A percentile compares a stretch with the other conserved stretches of the same genome.
Conservation (phyloP, 805 yeast genomes). For the Saturnispora ahearnii region DNA sequence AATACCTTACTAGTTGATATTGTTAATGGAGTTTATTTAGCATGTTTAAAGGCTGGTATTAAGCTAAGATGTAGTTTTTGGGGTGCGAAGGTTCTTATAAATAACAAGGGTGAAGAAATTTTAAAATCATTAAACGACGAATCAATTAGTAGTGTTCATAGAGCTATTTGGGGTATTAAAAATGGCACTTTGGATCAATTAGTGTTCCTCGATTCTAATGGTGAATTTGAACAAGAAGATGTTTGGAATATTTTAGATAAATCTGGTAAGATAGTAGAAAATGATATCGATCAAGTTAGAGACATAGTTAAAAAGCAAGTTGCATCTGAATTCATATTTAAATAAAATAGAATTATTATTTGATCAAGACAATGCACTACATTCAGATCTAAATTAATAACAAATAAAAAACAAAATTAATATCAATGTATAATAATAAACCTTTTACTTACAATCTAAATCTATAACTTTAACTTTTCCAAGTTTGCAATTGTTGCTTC, state of each 20-base stretch:
- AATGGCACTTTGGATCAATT: conserved; percentile 36
- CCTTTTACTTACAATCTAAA: neutral
- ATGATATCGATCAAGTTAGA: conserved; percentile 3
- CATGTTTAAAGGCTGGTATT: conserved; percentile 73
- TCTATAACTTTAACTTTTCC: conserved; percentile 60
- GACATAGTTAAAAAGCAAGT: neutral
- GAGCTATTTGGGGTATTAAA: conserved; percentile 4
- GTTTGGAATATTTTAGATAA: conserved; percentile 43
- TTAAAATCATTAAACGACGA: neutral
- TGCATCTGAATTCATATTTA: neutral
- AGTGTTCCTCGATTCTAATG: conserved; percentile 64
- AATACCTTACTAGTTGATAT: conserved; percentile 51
- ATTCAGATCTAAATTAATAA: neutral
- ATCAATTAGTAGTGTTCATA: conserved; percentile 3
- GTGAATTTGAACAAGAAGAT: conserved; percentile 52
- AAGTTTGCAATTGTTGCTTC: conserved; percentile 78
- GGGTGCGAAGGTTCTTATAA: conserved; percentile 28
- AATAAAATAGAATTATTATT: neutral
- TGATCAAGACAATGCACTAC: neutral
- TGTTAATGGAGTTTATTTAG: conserved; percentile 64
- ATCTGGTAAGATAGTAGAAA: conserved; percentile 40
- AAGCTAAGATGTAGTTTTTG: conserved; percentile 57
- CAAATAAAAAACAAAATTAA: neutral
- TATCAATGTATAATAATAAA: neutral
- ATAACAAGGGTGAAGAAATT: neutral